These are phyloP conservation scores for Clathrus columnatus DNA, from an alignment of 768 basidiomycete species.

Conservation along the genomic window DNA sequence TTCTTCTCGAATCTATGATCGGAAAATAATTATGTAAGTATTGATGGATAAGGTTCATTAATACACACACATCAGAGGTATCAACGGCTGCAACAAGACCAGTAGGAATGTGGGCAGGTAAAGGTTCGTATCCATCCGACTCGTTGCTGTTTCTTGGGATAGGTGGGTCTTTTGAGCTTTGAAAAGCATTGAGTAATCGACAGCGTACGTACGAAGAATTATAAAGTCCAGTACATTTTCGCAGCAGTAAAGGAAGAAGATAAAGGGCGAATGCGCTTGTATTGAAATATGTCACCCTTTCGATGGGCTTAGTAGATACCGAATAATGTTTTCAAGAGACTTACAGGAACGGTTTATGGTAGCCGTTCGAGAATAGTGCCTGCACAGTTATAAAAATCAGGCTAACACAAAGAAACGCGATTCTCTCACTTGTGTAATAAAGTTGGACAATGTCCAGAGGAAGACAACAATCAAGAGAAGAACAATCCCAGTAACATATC, in stretches of 20 bases:
- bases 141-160: too few species aligned
- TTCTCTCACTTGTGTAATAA: conserved; percentile 63
- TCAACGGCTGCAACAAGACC: too few species aligned
- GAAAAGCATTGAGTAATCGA: too few species aligned
- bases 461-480: conserved; percentile 69
- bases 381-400: conserved; percentile 13
- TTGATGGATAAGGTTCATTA: too few species aligned
- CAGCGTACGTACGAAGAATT: not conserved
- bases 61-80: too few species aligned
- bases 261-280: conserved; percentile 85
- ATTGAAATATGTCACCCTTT: conserved; percentile 83
- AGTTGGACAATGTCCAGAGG: conserved; percentile 85
- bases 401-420: not conserved
- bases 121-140: too few species aligned
- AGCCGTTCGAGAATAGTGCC: conserved; percentile 54
- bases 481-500: conserved; percentile 50
- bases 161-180: too few species aligned
- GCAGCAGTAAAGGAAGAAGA: conserved; percentile 53
- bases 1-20: too few species aligned
- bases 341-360: conserved; percentile 84
- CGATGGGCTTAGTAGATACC: not conserved
- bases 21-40: too few species aligned
- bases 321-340: conserved; percentile 18
- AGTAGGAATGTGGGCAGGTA: too few species aligned
- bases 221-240: conserved; percentile 11